Base-by-base conservation (phyloP, 2,329 filamentous ascomycete genomes). In the Aspergillus sclerotialis region DNA sequence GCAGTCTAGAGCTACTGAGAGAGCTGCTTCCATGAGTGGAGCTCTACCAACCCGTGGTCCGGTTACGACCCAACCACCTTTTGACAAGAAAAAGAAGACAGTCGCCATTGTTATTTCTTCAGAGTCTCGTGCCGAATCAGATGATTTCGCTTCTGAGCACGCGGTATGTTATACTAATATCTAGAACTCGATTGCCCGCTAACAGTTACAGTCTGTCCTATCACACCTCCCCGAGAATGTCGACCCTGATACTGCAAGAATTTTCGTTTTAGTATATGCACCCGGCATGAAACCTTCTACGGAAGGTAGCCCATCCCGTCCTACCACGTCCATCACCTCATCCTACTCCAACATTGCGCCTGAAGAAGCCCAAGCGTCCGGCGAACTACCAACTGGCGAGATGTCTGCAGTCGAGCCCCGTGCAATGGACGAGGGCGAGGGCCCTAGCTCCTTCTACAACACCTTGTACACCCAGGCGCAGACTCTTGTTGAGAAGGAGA, bases 31-130 rank as follows among this genome's bases (percentile, higher is more conserved):
- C n/a, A 52, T 58, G 51, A 50, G 52, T 26, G 53, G 52, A 15
- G 48, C 51, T 9, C 55, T 38, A 37, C 58, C 37, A 28, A 59
- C 23, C 46, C 66, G 24, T 49, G 57, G 39, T 38, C 59, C 38
- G 42, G 55, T 46, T 49, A 58, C 32, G 40, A 61, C 32, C 43
- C 56, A 49, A n/a, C 34, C 44, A 13, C 30, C 43, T 15, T 16
- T 36, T 16, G 44, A 42, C 33, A 76, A 69, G 52, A 73, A 71
- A 49, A 76, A 78, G 52, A 92, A 81, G 68, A 87, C 80, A 0
- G 84, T 95, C n/a, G 88, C 81, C 6, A 77, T 96, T 49, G 82
- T 95, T 10, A 79, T 95, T 9, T 93, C 86, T 37, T 87, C 89
- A 4, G 69, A 75, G 15, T 68, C 72, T 23, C 55, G 75, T 25